Conservation (phyloP, 495 filamentous ascomycete species). For the Annulohypoxylon bovei region DNA sequence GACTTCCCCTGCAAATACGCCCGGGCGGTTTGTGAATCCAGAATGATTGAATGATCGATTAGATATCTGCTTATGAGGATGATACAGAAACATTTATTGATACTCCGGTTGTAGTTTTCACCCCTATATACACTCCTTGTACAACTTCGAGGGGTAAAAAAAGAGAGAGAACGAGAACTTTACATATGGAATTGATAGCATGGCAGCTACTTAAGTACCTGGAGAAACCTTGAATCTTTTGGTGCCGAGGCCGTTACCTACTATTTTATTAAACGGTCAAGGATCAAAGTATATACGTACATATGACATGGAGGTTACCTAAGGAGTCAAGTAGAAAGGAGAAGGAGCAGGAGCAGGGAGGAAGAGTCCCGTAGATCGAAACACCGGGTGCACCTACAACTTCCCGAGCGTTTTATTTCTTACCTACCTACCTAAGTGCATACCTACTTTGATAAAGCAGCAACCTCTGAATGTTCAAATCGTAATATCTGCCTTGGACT, state of each 20-base stretch:
- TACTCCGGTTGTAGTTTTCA: neutral
- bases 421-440: neutral
- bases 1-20: conserved; percentile 23
- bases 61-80: conserved; percentile 15
- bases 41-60: conserved; percentile 14
- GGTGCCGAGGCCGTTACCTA: neutral
- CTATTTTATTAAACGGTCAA: conserved; percentile 23
- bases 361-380: conserved; percentile 12
- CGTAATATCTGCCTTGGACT: neutral
- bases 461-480: too few relatives aligned
- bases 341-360: conserved; percentile 3
- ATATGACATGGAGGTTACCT: conserved; percentile 1
- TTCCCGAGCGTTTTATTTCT: conserved; percentile 1
- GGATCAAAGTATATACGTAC: conserved; percentile 13
- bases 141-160: neutral
- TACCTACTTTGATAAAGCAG: neutral
- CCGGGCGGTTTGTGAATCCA: conserved; percentile 4
- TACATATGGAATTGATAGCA: neutral
- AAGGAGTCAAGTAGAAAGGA: neutral
- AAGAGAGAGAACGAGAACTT: neutral
- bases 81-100: conserved; percentile 6
- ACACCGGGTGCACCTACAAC: conserved; percentile 8
- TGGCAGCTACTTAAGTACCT: neutral
- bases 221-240: conserved; percentile 35
- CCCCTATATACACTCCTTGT: neutral